phyloP scores from a whole-genome alignment of 1,284 basidiomycete genomes.

The Mycena sp. region DNA sequence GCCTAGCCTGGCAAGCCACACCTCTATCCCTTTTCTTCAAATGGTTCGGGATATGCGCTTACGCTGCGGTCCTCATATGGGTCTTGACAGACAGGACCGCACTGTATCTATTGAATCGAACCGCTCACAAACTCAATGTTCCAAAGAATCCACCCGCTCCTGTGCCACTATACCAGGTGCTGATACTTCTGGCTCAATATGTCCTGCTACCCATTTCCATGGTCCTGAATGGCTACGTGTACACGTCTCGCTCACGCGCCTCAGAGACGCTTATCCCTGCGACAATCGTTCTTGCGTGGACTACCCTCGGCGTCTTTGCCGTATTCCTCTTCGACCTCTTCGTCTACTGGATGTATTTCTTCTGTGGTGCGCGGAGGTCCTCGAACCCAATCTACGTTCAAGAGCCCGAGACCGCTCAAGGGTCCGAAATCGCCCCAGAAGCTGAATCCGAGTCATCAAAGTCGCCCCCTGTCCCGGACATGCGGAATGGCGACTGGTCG shows the following conservation, averaged over 20 bases:
- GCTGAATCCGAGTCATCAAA: no score
- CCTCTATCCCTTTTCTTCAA: background rate
- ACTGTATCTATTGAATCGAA: background rate
- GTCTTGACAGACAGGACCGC: background rate
- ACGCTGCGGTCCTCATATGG: background rate
- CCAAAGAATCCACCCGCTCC: background rate
- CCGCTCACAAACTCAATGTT: background rate
- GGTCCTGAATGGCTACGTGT: background rate
- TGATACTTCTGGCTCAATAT: background rate
- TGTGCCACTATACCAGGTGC: background rate
- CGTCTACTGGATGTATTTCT: background rate
- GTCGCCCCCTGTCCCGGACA: no score
- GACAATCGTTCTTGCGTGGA: background rate
- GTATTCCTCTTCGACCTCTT: background rate
- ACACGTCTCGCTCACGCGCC: no score
- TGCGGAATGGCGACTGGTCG: no score
- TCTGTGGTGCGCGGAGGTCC: no score
- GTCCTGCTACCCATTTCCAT: background rate
- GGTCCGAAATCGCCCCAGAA: no score
- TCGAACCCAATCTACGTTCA: no score
- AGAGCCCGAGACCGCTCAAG: no score
- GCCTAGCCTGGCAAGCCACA: background rate
- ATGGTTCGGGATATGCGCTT: slow-evolving; percentile 1
- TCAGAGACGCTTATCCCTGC: background rate
- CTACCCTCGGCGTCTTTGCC: background rate